Evolutionary conservation across 2,329 filamentous ascomycete genomes (phyloP).

Genomic region (Phaeophleospora eucalypticola): DNA sequence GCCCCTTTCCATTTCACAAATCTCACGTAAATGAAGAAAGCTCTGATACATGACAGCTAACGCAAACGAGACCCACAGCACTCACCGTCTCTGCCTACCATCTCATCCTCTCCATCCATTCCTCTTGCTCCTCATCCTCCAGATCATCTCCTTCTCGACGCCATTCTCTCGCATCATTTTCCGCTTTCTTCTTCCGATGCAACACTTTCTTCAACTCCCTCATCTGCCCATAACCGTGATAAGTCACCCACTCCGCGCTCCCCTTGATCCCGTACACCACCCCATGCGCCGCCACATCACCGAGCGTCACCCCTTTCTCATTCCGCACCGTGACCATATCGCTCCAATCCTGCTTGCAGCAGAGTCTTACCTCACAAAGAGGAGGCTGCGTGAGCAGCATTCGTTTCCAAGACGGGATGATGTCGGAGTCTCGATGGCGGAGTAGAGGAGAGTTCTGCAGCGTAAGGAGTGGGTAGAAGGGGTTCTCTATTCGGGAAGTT

Average conservation of each 20-base stretch:
- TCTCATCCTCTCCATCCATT: not conserved
- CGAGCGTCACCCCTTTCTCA: not conserved
- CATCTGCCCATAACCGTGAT: not conserved
- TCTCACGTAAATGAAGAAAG: no score
- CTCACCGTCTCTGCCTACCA: no score
- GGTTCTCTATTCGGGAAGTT: not conserved
- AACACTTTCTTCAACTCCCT: not conserved
- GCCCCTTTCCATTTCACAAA: no score
- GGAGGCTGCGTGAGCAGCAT: slow-evolving; percentile 6
- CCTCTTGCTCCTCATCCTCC: not conserved
- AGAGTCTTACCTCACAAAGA: not conserved
- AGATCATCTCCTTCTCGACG: not conserved
- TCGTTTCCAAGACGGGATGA: not conserved
- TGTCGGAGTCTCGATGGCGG: not conserved
- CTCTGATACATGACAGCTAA: no score
- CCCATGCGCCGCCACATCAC: not conserved
- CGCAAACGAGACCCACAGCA: no score
- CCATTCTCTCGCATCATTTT: not conserved
- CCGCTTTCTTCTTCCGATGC: not conserved
- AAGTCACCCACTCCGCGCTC: not conserved
- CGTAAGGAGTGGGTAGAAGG: not conserved
- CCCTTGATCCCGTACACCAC: not conserved
- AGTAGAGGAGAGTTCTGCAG: not conserved
- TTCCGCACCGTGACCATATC: not conserved
- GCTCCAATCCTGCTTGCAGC: not conserved